Base-by-base conservation (phyloP, 1,284 basidiomycete species). In the Ganoderma lingzhi region DNA sequence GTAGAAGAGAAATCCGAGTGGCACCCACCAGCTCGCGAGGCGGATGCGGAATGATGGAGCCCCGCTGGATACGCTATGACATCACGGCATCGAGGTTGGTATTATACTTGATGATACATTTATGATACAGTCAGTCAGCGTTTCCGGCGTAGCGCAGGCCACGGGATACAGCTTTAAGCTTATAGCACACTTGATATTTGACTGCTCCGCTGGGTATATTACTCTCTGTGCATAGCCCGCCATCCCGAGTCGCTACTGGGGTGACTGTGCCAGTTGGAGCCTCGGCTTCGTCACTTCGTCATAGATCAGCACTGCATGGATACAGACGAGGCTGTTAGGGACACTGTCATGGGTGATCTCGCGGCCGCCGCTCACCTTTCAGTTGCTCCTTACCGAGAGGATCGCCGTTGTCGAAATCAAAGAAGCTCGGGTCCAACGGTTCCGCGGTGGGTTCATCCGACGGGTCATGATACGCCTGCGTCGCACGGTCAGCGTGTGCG, bases 391-490 rank as follows among this genome's bases (percentile, higher is more conserved):
- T 93, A 23, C 86, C 84, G 67, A 92, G 76, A n/a, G 87, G 83
- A 64, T 88, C 85, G 0, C 90, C 90, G 69, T 90, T 88, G 74
- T 96, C 95, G 80, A 97, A 97, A 77, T 97, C 90, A 80, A 98
- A 98, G 82, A 97, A 97, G 19, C 90, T 90, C 9, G 95, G 91
- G 68, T 94, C 92, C 15, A 97, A 86, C 0, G 93, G 91, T 70
- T 88, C 86, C 0, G 95, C 93, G 1, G 88, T 87, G 0, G 95
- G 95, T 79, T 97, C 96, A 79, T 98, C 96, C 30, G 89, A 87
- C 3, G 93, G 90, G 78, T 98, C 96, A 75, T 97, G 96, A 79
- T 97, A 97, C 0, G 95, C 90, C 91, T 93, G 70, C 17, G 23
- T 32, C 14, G 39, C 62, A 72, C 63, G 44, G 59, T 64, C 56